Conservation (phyloP, 208 protist species). For the Zelonia costaricensis region DNA sequence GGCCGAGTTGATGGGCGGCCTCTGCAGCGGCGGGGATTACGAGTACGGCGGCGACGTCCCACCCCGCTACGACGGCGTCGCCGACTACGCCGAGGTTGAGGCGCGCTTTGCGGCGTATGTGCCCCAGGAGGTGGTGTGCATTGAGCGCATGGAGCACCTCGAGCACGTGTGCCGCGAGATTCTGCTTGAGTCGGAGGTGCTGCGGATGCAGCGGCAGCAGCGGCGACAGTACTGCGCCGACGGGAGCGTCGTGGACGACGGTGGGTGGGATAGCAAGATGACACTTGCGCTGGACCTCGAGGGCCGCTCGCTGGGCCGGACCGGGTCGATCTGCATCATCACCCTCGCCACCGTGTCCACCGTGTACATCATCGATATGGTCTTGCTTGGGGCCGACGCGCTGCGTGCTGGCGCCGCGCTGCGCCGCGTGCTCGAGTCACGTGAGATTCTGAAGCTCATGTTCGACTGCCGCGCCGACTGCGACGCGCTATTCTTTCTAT, state of each 20-base stretch:
- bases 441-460: conserved; percentile 56
- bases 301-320: conserved; percentile 41
- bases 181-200: conserved; percentile 10
- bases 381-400: conserved; percentile 35
- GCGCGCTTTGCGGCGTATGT: conserved; percentile 5
- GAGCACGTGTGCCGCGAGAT: conserved; percentile 16
- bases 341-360: conserved; percentile 51
- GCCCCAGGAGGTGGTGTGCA: conserved; percentile 16
- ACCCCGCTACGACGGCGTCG: background rate
- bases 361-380: conserved; percentile 64
- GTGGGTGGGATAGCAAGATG: conserved; percentile 16
- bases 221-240: conserved; percentile 8
- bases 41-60: conserved; percentile 3
- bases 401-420: conserved; percentile 23
- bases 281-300: conserved; percentile 57
- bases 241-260: background rate
- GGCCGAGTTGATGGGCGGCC: background rate
- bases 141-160: conserved; percentile 16
- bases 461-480: conserved; percentile 69
- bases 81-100: background rate
- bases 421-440: conserved; percentile 37
- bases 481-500: conserved; percentile 59
- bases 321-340: conserved; percentile 59
- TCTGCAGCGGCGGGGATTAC: background rate
- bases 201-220: conserved; percentile 2